Conservation (phyloP, 163 green algal genomes). For the Chlorella variabilis region DNA sequence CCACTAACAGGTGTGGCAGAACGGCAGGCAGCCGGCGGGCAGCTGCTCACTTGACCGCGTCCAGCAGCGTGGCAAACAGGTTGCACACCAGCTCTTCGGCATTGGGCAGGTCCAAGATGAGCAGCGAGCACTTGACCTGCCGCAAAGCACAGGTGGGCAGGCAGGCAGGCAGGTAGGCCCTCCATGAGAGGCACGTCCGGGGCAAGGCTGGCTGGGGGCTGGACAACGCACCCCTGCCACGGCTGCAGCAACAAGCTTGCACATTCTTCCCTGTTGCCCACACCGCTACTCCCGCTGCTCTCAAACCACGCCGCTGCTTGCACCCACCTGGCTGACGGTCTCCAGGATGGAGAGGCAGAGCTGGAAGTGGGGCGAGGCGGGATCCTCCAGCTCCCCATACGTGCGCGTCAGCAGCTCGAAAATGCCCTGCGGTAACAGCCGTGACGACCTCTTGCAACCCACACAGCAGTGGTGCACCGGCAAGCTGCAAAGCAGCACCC, state of each 20-base stretch:
- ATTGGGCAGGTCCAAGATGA: slow-evolving; percentile 69
- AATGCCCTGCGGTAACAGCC: slow-evolving; percentile 23
- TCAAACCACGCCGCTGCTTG: too few relatives aligned
- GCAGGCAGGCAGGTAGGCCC: too few relatives aligned
- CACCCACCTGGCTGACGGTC: slow-evolving; percentile 55
- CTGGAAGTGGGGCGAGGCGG: slow-evolving; percentile 57
- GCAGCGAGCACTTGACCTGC: slow-evolving; percentile 66
- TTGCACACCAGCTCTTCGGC: slow-evolving; percentile 52
- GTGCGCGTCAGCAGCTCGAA: slow-evolving; percentile 64
- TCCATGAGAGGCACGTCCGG: too few relatives aligned
- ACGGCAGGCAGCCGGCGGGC: background rate
- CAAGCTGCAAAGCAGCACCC: background rate
- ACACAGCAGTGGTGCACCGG: background rate
- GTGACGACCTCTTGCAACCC: background rate
- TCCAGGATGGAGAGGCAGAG: slow-evolving; percentile 65
- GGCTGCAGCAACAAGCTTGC: too few relatives aligned
- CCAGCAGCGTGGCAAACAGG: slow-evolving; percentile 57
- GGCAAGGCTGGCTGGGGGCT: too few relatives aligned
- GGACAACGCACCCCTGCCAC: too few relatives aligned
- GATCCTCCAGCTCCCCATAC: slow-evolving; percentile 62
- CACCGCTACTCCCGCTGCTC: too few relatives aligned
- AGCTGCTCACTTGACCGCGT: slow-evolving; percentile 60
- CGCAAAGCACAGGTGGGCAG: background rate
- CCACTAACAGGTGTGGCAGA: too few relatives aligned
- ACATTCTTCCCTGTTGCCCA: too few relatives aligned